A percentile compares a stretch with the other conserved stretches of the same genome.
phyloP scores from a whole-genome alignment of 805 yeast species.

The Peterozyma xylosa region DNA sequence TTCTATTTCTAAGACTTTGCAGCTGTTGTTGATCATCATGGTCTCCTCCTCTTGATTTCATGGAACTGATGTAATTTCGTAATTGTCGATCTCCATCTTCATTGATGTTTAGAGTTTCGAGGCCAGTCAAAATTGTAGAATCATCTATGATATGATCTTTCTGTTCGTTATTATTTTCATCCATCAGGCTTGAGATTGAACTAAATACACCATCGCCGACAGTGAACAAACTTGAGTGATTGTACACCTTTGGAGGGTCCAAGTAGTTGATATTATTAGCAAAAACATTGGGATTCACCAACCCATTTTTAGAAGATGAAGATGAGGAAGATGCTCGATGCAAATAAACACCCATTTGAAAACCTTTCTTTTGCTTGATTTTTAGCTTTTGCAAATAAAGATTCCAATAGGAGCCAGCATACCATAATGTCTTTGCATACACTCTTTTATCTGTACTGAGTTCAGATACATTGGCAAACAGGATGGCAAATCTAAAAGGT shows the following conservation, averaged over 20 bases:
- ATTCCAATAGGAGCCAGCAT: slow-evolving; percentile 58
- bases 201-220: too few relatives aligned
- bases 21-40: neutral
- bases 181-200: neutral
- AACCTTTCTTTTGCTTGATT: slow-evolving; percentile 29
- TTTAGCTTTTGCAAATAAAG: slow-evolving; percentile 41
- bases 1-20: neutral
- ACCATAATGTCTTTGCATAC: slow-evolving; percentile 47
- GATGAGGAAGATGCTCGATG: slow-evolving; percentile 37
- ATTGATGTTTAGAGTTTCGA: slow-evolving; percentile 15
- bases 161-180: slow-evolving; percentile 11
- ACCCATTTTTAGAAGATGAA: slow-evolving; percentile 30
- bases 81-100: slow-evolving; percentile 6
- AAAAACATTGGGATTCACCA: slow-evolving; percentile 30
- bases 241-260: slow-evolving; percentile 15
- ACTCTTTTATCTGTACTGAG: slow-evolving; percentile 37
- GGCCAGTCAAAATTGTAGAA: slow-evolving; percentile 11
- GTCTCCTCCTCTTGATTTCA: slow-evolving; percentile 1
- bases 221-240: neutral
- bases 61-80: neutral
- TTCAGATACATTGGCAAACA: slow-evolving; percentile 39
- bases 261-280: slow-evolving; percentile 18
- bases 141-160: slow-evolving; percentile 17
- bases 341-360: slow-evolving; percentile 48
- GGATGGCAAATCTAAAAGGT: slow-evolving; percentile 46